Conservation (phyloP, 2,329 filamentous ascomycete species). For the Tolypocladium capitatum region DNA sequence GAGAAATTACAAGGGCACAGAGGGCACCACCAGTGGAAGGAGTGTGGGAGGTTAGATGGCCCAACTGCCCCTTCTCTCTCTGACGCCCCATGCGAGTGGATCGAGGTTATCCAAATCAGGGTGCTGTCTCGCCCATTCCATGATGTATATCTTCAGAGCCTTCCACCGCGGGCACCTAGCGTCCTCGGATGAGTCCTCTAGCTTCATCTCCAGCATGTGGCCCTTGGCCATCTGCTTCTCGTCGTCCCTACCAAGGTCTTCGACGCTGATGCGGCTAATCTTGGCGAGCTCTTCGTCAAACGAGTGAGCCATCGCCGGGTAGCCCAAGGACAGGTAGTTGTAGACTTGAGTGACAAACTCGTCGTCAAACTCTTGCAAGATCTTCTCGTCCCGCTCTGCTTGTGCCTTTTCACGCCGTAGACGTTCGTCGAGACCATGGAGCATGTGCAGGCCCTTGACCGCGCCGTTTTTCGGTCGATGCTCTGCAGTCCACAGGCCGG, state of each 20-base stretch:
- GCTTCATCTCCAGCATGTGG: conserved; percentile 51
- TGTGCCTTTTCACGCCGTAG: conserved; percentile 35
- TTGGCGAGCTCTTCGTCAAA: conserved; percentile 79
- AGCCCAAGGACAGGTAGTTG: conserved; percentile 89
- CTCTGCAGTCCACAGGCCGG: conserved; percentile 10
- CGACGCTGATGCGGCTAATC: conserved; percentile 57
- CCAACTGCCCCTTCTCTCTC: conserved; percentile 58
- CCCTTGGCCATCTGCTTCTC: conserved; percentile 48
- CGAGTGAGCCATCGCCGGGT: conserved; percentile 68
- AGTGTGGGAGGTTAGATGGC: conserved; percentile 34
- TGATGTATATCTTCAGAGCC: conserved; percentile 70
- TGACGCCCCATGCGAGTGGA: conserved; percentile 53
- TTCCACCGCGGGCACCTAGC: conserved; percentile 61
- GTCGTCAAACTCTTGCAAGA: conserved; percentile 61
- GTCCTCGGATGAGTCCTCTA: conserved; percentile 27
- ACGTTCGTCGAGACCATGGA: conserved; percentile 38
- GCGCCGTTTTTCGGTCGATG: conserved; percentile 15
- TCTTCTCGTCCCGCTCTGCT: conserved; percentile 38
- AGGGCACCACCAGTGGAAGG: background rate
- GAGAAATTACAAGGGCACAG: background rate
- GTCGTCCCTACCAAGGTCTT: conserved; percentile 62
- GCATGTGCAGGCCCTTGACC: conserved; percentile 33
- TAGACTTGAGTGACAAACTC: conserved; percentile 88
- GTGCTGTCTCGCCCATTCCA: conserved; percentile 82
- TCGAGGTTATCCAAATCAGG: conserved; percentile 53